Conservation (phyloP, 352 stramenopile genomes). For the Globisporangium perplexum region DNA sequence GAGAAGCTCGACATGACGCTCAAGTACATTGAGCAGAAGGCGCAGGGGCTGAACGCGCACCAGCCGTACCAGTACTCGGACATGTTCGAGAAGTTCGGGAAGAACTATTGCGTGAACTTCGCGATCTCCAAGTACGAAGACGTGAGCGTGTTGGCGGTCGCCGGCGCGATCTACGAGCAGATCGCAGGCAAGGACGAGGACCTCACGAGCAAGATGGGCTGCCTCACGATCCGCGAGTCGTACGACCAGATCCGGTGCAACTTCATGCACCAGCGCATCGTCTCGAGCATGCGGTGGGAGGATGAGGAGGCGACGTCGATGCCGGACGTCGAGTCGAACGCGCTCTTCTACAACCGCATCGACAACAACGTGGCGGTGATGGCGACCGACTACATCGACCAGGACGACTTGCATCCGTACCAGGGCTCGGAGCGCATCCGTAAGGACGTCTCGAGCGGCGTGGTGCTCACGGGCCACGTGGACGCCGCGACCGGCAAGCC, state of each 20-base stretch:
- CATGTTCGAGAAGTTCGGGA: constrained; percentile 79
- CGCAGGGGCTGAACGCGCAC: constrained; percentile 40
- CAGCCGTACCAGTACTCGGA: constrained; percentile 71
- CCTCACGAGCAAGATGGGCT: constrained; percentile 48
- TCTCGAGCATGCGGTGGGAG: constrained; percentile 68
- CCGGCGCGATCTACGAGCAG: constrained; percentile 65
- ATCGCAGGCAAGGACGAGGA: constrained; percentile 60
- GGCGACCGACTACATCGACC: constrained; percentile 71
- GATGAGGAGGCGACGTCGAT: constrained; percentile 33
- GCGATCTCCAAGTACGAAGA: constrained; percentile 68
- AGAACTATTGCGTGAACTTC: constrained; percentile 77
- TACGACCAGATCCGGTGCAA: constrained; percentile 78
- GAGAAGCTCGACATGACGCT: constrained; percentile 78
- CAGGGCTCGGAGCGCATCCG: constrained; percentile 57
- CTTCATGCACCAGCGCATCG: constrained; percentile 76
- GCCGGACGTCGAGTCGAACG: constrained; percentile 69
- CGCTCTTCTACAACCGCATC: constrained; percentile 60
- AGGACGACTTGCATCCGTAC: constrained; percentile 76
- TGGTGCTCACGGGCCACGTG: constrained; percentile 58
- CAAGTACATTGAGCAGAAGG: constrained; percentile 76
- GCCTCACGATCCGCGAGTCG: constrained; percentile 57
- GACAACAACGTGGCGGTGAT: constrained; percentile 58
- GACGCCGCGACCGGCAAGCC: constrained; percentile 58
- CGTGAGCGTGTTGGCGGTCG: constrained; percentile 54
- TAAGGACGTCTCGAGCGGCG: constrained; percentile 70